Base-by-base conservation (phyloP, 768 basidiomycete species). In the Fomitopsis pulvina region DNA sequence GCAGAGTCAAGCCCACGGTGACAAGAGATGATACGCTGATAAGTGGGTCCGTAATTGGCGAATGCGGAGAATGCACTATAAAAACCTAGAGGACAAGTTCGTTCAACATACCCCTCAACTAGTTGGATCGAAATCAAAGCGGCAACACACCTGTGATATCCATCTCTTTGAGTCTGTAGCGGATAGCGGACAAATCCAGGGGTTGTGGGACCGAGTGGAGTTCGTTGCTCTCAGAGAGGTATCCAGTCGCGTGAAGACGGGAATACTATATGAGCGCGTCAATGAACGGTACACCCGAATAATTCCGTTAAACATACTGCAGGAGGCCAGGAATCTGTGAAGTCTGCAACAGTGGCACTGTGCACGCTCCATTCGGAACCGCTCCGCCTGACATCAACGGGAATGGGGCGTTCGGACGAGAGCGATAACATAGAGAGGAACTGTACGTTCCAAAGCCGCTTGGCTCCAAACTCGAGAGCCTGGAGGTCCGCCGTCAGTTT, bases 381-480 rank as follows among this genome's bases (percentile, higher is more conserved):
- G 0, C 57, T 53, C 1, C 50, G 45, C 29, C 54, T 44, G 7
- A 66, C 61, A 1, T 59, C 40, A 6, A 63, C 48, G 5, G 54
- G 53, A 0, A 46, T 42, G 2, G 62, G 60, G 2, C 53, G 52
- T 43, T 63, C 58, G 4, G 60, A 47, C 1, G 63, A 59, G 4
- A 64, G 53, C 4, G 61, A 46, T 4, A 64, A 54, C 18, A 65
- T 54, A 0, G 61, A 53, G 27, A 42, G 48, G 26, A 67, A 61
- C 24, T 64, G 53, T 20, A 65, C 58, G 41, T 66, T 55, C 55
- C 54, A 61, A 2, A 54, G 54, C 52, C 42, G 56, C 53, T 38
- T 39, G 1, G 62, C 64, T 12, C 71, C 70, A 42, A 65, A 66
- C 45, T 71, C 68, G 8, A 72, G 52, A 1, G 65, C 68, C 71